Base-by-base conservation (phyloP, 805 yeast genomes). In the Priceomyces fermenticarens region DNA sequence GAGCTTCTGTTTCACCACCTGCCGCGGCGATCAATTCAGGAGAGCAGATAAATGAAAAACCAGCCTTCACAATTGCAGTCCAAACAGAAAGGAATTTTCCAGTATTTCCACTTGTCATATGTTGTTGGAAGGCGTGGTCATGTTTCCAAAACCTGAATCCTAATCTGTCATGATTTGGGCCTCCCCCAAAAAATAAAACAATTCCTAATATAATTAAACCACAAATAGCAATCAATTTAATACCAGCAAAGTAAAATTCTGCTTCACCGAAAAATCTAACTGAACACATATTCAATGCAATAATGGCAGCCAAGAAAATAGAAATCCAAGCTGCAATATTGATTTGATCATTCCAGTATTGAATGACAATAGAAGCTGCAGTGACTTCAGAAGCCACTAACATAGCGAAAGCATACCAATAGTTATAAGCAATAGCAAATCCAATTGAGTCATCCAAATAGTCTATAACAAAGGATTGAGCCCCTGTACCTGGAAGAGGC, bases 11-110 rank as follows among this genome's bases (percentile, higher is more conserved):
- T 47, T 67, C 73, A 27, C 44, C 63, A 53, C 83, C 87, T 0
- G 96, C 93, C 13, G 89, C 81, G 4, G 87, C 80, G 36, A 83
- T 70, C 51, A 82, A 67, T 63, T 82, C 88, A 12, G 86, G 86
- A 17, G 82, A 63, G 36, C 80, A 68, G 46, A 81, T 77, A 54
- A 80, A 81, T 3, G 85, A 78, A 50, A 80, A 82, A 11, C 81
- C 87, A 31, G 84, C 79, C 52, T 78, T 80, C 48, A 81, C 75
- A 37, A 82, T 65, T 40, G 77, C 80, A 11, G 80, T 75, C 78
- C 83, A 79, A 41, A 81, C 70, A 11, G 83, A 87, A 26, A 79
- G 62, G 58, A 84, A 81, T 45, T 72, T 73, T 35, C 88, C 89
- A 23, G 84, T 72, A 42, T 63, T 58, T 17, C 88, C 88, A 7